Percentiles rank a stretch among this genome's conserved stretches.
These are phyloP conservation scores for Thielaviopsis musarum DNA, from an alignment of 2,329 filamentous ascomycete species.

Conservation along the genomic window DNA sequence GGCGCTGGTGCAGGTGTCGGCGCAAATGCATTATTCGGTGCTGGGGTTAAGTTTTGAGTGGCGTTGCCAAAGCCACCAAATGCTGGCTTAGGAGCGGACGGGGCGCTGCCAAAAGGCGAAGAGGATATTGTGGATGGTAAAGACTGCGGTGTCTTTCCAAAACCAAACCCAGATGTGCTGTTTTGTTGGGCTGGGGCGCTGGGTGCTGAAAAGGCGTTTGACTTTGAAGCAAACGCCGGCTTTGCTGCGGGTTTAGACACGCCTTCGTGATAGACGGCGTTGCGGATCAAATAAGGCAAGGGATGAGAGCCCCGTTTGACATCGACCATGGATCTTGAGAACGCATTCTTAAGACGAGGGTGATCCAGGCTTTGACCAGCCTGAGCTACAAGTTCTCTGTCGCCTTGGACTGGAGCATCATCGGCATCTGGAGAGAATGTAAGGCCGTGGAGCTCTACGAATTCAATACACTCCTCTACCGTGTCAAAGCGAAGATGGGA, in stretches of 20 bases:
- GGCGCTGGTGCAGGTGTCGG: background rate
- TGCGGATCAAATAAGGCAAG: conserved; percentile 38
- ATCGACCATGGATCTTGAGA: conserved; percentile 41
- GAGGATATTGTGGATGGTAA: background rate
- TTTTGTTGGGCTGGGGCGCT: background rate
- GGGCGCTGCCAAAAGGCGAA: background rate
- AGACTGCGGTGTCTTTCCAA: background rate
- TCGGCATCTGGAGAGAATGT: conserved; percentile 27
- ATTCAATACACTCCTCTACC: conserved; percentile 46
- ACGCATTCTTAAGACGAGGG: conserved; percentile 35
- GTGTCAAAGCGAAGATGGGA: conserved; percentile 49
- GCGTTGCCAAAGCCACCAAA: background rate
- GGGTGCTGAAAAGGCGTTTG: background rate
- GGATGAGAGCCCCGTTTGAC: conserved; percentile 36
- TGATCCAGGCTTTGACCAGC: conserved; percentile 28
- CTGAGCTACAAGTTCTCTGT: conserved; percentile 15
- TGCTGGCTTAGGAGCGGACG: background rate
- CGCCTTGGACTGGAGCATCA: conserved; percentile 21
- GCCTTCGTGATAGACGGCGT: conserved; percentile 31
- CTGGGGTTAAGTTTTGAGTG: background rate
- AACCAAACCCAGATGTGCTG: background rate
- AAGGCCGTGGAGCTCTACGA: conserved; percentile 42
- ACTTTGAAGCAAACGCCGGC: background rate
- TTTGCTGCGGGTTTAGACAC: conserved; percentile 1
- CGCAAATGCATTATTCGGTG: background rate